Conservation (phyloP, 768 basidiomycete genomes). For the Hemileccinum rubropunctum region DNA sequence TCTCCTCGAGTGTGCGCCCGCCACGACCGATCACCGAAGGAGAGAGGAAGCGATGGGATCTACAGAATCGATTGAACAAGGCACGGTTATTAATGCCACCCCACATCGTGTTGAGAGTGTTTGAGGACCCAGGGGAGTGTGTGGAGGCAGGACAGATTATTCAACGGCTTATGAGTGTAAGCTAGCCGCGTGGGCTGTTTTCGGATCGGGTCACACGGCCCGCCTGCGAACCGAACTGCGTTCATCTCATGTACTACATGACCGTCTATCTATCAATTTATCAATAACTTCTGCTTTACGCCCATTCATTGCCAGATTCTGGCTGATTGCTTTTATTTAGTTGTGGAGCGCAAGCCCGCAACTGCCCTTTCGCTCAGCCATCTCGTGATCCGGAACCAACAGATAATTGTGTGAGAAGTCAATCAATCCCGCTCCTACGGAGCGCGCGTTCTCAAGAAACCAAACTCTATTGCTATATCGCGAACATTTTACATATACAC, state of each 20-base stretch:
- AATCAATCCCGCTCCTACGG: too few relatives aligned
- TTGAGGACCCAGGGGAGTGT: conserved; percentile 68
- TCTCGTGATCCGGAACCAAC: too few relatives aligned
- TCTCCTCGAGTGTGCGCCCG: conserved; percentile 14
- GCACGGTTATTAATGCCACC: conserved; percentile 59
- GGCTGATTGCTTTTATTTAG: neutral
- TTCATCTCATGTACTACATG: neutral
- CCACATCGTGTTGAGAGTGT: conserved; percentile 59
- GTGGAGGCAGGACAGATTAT: conserved; percentile 54
- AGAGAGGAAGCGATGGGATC: conserved; percentile 53
- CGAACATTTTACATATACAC: neutral
- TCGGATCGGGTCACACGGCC: too few relatives aligned
- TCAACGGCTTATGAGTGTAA: conserved; percentile 5
- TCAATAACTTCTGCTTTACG: neutral
- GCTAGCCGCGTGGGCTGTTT: neutral
- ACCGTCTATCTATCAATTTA: neutral
- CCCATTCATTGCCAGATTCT: neutral
- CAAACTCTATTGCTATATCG: neutral
- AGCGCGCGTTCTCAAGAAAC: neutral
- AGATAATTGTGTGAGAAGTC: too few relatives aligned
- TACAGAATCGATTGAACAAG: conserved; percentile 63
- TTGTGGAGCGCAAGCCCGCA: neutral
- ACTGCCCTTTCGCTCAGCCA: neutral
- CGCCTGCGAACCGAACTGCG: neutral
- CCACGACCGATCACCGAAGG: conserved; percentile 40